Evolutionary conservation across 2,329 filamentous ascomycete genomes (phyloP).

Genomic region (Gliomastix tumulicola): DNA sequence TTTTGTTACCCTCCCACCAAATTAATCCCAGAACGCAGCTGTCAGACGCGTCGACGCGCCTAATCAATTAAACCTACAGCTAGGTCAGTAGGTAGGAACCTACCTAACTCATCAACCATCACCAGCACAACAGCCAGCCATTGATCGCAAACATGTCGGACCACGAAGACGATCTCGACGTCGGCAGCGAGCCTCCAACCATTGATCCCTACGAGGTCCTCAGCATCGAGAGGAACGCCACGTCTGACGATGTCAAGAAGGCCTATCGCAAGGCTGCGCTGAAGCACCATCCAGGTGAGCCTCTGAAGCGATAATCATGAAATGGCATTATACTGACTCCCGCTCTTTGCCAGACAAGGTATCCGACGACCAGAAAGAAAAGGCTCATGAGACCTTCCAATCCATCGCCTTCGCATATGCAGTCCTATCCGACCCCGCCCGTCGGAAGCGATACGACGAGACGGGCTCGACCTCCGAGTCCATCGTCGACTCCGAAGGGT

Average conservation of each 20-base stretch:
- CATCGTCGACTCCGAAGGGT: constrained; percentile 69
- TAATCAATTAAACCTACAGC: no score
- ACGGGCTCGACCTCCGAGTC: constrained; percentile 86
- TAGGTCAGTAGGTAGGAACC: no score
- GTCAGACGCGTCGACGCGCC: no score
- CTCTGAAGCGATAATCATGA: no score
- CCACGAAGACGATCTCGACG: constrained; percentile 42
- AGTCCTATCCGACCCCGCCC: constrained; percentile 74
- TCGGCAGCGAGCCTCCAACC: constrained; percentile 50
- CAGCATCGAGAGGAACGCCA: constrained; percentile 62
- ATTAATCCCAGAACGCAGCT: no score
- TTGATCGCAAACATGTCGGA: no score
- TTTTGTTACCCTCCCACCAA: no score
- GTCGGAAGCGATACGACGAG: constrained; percentile 80
- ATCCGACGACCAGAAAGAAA: constrained; percentile 54
- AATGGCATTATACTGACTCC: no score
- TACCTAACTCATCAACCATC: no score
- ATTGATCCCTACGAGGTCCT: constrained; percentile 79
- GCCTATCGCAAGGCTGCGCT: constrained; percentile 90
- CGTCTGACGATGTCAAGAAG: constrained; percentile 73
- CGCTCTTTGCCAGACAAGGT: constrained; percentile 92
- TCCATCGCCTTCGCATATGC: constrained; percentile 90
- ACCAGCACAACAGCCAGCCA: no score
- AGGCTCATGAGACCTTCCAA: constrained; percentile 79
- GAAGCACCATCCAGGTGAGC: constrained; percentile 73